Conservation (phyloP, 148 eudicot genomes). For the Talinum fruticosum region DNA sequence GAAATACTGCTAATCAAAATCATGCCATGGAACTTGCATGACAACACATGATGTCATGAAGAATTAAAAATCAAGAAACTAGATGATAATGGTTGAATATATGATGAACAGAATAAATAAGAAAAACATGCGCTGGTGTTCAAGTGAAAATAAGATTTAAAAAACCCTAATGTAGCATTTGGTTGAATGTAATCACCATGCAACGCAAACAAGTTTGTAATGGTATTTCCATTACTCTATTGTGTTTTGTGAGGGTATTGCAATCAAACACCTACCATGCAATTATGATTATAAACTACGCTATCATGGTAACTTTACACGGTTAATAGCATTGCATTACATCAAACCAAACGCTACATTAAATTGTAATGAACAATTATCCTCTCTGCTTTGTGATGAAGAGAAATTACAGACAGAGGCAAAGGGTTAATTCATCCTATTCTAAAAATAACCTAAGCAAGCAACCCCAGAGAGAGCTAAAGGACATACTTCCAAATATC, state of each 20-base stretch:
- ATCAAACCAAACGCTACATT: no score
- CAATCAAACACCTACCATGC: no score
- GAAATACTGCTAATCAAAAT: conserved; percentile 33
- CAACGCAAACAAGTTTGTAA: no score
- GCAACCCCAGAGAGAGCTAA: conserved; percentile 16
- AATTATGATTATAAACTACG: no score
- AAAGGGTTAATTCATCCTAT: background rate
- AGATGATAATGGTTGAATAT: background rate
- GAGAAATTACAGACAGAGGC: background rate
- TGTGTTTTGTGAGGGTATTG: no score
- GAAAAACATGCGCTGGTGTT: background rate
- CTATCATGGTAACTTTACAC: no score
- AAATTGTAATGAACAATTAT: background rate
- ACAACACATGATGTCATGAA: background rate
- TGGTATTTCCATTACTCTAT: no score
- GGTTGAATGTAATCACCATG: no score
- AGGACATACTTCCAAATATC: conserved; percentile 75
- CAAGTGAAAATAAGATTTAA: background rate
- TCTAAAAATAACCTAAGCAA: conserved; percentile 9
- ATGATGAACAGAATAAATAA: background rate
- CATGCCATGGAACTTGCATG: conserved; percentile 16
- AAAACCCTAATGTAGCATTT: no score
- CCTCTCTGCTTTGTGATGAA: background rate
- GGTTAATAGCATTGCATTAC: no score
- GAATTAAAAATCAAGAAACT: background rate